phyloP scores from a whole-genome alignment of 2,329 filamentous ascomycete genomes.

The Drechmeria coniospora region DNA sequence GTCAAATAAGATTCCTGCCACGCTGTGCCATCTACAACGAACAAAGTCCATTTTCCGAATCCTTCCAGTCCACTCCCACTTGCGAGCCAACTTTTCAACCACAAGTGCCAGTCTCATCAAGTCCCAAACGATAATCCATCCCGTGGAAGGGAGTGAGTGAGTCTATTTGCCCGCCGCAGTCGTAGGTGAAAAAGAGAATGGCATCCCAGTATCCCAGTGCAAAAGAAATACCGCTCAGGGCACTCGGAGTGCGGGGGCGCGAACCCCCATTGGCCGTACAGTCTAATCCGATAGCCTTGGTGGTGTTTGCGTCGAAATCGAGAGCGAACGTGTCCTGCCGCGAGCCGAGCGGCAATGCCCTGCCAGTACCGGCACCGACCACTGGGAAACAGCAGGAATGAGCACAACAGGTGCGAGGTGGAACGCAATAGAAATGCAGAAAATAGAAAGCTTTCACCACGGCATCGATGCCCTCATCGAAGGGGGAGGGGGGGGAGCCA shows the following conservation, averaged over 20 bases:
- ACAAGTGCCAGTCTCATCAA: too few species aligned
- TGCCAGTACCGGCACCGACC: too few species aligned
- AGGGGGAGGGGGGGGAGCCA: too few species aligned
- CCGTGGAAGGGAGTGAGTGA: background rate
- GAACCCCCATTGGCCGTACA: constrained; percentile 22
- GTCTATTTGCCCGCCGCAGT: background rate
- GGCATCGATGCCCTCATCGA: too few species aligned
- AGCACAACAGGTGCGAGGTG: too few species aligned
- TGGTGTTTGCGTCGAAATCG: constrained; percentile 9
- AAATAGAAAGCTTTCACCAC: too few species aligned
- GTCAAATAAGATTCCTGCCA: constrained; percentile 1
- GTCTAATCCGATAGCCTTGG: constrained; percentile 20
- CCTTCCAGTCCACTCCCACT: background rate
- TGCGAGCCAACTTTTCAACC: constrained; percentile 1
- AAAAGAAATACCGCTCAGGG: constrained; percentile 16
- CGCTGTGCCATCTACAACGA: constrained; percentile 4
- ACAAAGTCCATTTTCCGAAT: background rate
- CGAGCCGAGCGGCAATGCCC: too few species aligned
- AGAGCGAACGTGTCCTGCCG: constrained; percentile 7
- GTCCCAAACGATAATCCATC: too few species aligned
- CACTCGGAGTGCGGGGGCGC: constrained; percentile 10
- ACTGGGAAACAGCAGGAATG: too few species aligned
- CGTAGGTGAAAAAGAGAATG: constrained; percentile 7
- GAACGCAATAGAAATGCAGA: too few species aligned
- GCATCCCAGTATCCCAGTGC: constrained; percentile 14